Evolutionary conservation across 352 stramenopile genomes (phyloP).

Genomic region (Phytopythium litorale): DNA sequence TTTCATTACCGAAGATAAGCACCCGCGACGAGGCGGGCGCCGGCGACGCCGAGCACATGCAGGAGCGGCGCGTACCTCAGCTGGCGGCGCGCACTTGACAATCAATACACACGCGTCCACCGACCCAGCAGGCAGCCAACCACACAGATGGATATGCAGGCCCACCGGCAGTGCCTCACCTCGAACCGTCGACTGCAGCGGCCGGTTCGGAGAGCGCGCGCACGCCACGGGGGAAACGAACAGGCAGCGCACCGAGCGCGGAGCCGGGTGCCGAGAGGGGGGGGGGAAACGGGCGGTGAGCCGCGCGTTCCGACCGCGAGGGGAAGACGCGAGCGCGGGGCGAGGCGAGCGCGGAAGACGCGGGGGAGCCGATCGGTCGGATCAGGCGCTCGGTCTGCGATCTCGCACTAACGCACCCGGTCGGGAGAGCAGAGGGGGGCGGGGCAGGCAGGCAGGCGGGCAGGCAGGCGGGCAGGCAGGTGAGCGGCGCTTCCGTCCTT

Average conservation of each 20-base stretch:
- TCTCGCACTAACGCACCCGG: conserved; percentile 1
- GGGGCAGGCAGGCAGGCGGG: background rate
- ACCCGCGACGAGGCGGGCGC: background rate
- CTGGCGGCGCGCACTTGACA: background rate
- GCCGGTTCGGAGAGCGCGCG: conserved; percentile 2
- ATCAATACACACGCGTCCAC: conserved; percentile 4
- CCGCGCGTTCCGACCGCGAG: background rate
- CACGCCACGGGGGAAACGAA: background rate
- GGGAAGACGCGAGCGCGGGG: background rate
- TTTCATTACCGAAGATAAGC: conserved; percentile 9
- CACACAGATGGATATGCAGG: conserved; percentile 4
- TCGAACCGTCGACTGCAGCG: background rate
- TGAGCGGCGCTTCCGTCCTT: background rate
- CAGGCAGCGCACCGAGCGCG: background rate
- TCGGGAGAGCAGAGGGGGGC: background rate
- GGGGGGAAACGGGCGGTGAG: background rate
- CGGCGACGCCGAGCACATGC: background rate
- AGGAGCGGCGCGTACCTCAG: conserved; percentile 8
- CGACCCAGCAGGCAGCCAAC: background rate
- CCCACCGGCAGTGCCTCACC: conserved; percentile 7
- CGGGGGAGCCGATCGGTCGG: background rate
- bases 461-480: background rate
- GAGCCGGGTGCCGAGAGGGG: background rate
- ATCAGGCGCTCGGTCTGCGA: background rate
- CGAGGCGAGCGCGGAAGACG: background rate